phyloP scores from a whole-genome alignment of 2,329 filamentous ascomycete species.

The Magnaporthiopsis incrustans region DNA sequence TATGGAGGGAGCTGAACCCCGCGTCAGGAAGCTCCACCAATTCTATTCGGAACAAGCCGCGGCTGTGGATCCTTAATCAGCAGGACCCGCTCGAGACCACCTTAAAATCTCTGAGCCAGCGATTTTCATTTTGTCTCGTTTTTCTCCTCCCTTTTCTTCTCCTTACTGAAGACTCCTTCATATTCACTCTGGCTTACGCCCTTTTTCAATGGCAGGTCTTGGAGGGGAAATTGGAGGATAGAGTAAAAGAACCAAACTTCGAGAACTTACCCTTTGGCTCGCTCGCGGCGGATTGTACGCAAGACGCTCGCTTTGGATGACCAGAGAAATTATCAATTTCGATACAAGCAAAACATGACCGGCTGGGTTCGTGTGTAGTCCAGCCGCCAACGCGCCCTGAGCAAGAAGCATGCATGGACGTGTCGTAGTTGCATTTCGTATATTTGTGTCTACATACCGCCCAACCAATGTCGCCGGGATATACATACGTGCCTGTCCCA shows the following conservation, averaged over 20 bases:
- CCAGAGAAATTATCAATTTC: slow-evolving; percentile 27
- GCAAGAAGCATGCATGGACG: background rate
- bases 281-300: slow-evolving; percentile 17
- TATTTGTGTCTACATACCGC: background rate
- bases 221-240: slow-evolving; percentile 65
- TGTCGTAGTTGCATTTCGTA: background rate
- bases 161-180: slow-evolving; percentile 44
- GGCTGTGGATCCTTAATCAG: background rate
- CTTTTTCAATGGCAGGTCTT: slow-evolving; percentile 44
- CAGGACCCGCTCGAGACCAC: background rate
- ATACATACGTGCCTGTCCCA: background rate
- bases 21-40: background rate
- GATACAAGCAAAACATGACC: slow-evolving; percentile 20
- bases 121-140: background rate
- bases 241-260: slow-evolving; percentile 43
- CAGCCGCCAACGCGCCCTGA: background rate
- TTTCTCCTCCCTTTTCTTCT: slow-evolving; percentile 20
- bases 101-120: background rate
- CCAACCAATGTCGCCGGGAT: background rate
- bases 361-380: no score
- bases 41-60: no score
- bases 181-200: slow-evolving; percentile 61
- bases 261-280: slow-evolving; percentile 52
- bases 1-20: background rate
- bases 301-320: slow-evolving; percentile 17